Evolutionary conservation across 495 filamentous ascomycete genomes (phyloP).

Genomic region (Zalerion maritima): DNA sequence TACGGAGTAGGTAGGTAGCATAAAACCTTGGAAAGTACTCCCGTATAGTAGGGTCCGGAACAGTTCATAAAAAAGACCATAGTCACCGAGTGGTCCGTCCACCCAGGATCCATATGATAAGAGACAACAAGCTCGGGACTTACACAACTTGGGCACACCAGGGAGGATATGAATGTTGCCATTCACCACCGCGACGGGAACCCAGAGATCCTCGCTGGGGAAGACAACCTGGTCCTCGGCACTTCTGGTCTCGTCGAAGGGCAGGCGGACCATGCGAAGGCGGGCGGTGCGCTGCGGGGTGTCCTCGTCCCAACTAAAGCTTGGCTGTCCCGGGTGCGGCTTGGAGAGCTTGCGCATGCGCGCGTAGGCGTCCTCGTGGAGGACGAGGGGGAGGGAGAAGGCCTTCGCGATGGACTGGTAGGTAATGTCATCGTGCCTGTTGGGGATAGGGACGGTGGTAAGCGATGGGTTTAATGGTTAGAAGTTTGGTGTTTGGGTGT

Average conservation of each 20-base stretch:
- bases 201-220: conserved; percentile 72
- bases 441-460: conserved; percentile 2
- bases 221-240: conserved; percentile 58
- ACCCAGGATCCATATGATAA: too few species aligned
- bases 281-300: conserved; percentile 65
- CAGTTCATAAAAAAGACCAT: too few species aligned
- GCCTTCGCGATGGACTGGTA: conserved; percentile 88
- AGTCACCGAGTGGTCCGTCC: too few species aligned
- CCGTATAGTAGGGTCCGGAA: too few species aligned
- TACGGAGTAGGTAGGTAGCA: too few species aligned
- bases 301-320: conserved; percentile 76
- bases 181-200: conserved; percentile 75
- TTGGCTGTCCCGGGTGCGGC: conserved; percentile 51
- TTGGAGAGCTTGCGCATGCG: conserved; percentile 73
- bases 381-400: conserved; percentile 57
- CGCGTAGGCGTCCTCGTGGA: conserved; percentile 60
- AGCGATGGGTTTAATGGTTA: not conserved
- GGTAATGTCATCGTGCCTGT: conserved; percentile 91
- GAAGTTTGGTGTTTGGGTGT: conserved; percentile 6
- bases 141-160: conserved; percentile 69
- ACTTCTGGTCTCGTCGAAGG: conserved; percentile 48
- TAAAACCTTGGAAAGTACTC: too few species aligned
- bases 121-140: too few species aligned
- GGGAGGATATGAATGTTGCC: conserved; percentile 89
- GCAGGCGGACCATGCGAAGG: conserved; percentile 78